Percentiles rank a stretch among this genome's conserved stretches.
phyloP scores from a whole-genome alignment of 257 asterid genomes.

The Solanum medicagineum region DNA sequence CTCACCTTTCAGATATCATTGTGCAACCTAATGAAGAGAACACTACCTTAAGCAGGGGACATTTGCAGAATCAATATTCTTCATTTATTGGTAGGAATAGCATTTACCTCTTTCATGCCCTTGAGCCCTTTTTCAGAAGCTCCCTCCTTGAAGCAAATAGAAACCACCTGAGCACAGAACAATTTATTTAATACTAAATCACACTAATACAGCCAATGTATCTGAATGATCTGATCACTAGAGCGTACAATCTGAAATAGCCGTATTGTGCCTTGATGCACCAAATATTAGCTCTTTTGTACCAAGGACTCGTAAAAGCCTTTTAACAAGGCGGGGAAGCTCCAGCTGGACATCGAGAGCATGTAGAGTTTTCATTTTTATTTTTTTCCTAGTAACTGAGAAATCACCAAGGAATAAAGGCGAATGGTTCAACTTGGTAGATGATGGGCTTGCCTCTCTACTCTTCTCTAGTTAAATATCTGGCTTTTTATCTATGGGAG shows the following conservation, averaged over 20 bases:
- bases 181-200: not conserved
- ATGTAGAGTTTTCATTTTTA: not conserved
- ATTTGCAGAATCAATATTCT: not conserved
- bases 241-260: not conserved
- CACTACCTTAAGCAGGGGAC: not conserved
- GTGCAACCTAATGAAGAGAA: constrained; percentile 4
- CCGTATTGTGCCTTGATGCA: not conserved
- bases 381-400: not conserved
- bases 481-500: not conserved
- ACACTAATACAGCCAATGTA: not conserved
- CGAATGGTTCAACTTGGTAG: not conserved
- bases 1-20: not conserved
- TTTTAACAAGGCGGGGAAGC: not conserved
- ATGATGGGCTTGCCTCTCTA: not conserved
- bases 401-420: not conserved
- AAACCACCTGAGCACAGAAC: constrained; percentile 8
- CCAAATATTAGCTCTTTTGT: not conserved
- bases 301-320: not conserved
- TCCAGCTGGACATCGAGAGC: not conserved
- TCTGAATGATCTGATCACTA: not conserved
- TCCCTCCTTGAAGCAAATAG: constrained; percentile 14
- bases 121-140: constrained; percentile 4
- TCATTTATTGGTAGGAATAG: not conserved
- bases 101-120: constrained; percentile 13
- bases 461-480: not conserved